Evolutionary conservation across 345 rosid genomes (phyloP).

Genomic region (Eucalyptus guilfoylei): DNA sequence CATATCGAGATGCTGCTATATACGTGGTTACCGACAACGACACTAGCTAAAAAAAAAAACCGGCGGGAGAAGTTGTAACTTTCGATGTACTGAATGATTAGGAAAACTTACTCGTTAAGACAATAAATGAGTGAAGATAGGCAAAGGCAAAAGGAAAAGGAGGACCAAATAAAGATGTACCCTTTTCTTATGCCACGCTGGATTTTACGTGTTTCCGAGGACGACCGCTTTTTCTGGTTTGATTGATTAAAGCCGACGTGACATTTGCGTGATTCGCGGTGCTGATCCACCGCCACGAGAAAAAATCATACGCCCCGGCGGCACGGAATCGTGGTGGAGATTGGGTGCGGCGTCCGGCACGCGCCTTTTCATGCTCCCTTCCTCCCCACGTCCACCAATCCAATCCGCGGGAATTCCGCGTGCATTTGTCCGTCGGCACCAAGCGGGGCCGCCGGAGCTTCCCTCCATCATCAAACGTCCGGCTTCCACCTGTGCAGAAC

Average conservation of each 20-base stretch:
- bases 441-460: not conserved
- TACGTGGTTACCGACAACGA: not conserved
- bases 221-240: not conserved
- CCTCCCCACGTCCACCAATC: not conserved
- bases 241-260: not conserved
- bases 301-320: not conserved
- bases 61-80: not conserved
- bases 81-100: not conserved
- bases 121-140: not conserved
- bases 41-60: not conserved
- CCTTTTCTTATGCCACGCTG: not conserved
- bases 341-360: not conserved
- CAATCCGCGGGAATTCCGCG: not conserved
- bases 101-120: not conserved
- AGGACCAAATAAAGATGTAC: not conserved
- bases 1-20: not conserved
- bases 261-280: not conserved
- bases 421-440: not conserved
- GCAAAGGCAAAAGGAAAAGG: not conserved
- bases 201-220: not conserved
- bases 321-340: not conserved
- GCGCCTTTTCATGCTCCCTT: not conserved
- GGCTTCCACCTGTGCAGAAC: not conserved
- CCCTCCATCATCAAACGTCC: not conserved
- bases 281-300: not conserved